A percentile compares a stretch with the other conserved stretches of the same genome.
Conservation (phyloP, 208 protist species). For the Acanthamoeba polyphaga region DNA sequence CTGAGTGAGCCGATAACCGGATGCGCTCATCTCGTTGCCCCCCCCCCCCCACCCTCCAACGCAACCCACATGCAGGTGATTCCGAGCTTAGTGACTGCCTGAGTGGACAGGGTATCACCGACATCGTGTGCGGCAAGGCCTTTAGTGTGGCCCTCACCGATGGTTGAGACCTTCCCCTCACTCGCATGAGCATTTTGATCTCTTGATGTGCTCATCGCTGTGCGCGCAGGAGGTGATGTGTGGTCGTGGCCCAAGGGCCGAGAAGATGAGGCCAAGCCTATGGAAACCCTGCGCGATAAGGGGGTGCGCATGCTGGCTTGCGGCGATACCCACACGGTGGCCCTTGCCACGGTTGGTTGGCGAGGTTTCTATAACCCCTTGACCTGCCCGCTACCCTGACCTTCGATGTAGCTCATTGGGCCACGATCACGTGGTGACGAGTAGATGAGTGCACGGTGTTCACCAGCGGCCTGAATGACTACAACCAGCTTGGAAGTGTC, state of each 20-base stretch:
- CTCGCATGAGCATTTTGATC: not conserved
- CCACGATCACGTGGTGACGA: not conserved
- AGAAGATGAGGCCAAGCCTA: not conserved
- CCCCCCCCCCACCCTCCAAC: not conserved
- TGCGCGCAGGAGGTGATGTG: not conserved
- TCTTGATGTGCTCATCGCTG: not conserved
- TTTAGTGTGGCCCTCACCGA: conserved; percentile 13
- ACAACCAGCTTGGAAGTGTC: not conserved
- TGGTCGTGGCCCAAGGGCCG: conserved; percentile 17
- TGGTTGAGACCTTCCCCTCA: not conserved
- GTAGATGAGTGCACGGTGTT: conserved; percentile 39
- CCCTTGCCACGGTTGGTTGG: conserved; percentile 14
- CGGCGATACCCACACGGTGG: not conserved
- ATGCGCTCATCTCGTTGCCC: not conserved
- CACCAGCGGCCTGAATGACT: conserved; percentile 29
- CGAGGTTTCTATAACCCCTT: not conserved
- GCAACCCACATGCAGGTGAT: not conserved
- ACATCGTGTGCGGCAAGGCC: conserved; percentile 11
- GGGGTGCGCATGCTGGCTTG: not conserved
- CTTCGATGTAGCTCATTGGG: not conserved
- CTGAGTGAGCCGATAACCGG: not conserved
- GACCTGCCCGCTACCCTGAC: too few species aligned
- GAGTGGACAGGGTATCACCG: not conserved
- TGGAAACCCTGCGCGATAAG: not conserved
- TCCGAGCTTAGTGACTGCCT: not conserved